Evolutionary conservation across 257 asterid species (phyloP).

Genomic region (Coffea eugenioides): DNA sequence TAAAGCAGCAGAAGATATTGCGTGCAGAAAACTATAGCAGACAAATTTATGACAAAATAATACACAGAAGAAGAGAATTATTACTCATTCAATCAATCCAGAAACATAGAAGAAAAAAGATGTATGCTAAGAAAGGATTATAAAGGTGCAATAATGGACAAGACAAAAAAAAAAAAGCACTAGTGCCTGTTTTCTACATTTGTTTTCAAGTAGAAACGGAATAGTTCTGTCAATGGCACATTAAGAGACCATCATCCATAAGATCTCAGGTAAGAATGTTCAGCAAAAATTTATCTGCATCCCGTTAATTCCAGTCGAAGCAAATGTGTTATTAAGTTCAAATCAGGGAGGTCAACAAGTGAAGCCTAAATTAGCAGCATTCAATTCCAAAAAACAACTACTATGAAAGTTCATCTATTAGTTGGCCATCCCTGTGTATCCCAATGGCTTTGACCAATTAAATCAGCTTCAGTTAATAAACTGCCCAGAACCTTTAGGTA

Average conservation of each 20-base stretch:
- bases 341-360: neutral
- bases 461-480: neutral
- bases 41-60: conserved; percentile 10
- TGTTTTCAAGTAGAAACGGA: neutral
- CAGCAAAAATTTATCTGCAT: neutral
- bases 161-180: neutral
- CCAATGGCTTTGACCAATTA: neutral
- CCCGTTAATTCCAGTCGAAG: neutral
- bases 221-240: neutral
- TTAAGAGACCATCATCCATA: too few relatives aligned
- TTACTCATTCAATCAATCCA: neutral
- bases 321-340: neutral
- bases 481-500: neutral
- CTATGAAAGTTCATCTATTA: neutral
- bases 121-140: too few relatives aligned
- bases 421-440: neutral
- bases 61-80: neutral
- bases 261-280: neutral
- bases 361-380: neutral
- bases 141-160: neutral
- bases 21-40: conserved; percentile 14
- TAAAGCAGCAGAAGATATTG: conserved; percentile 18
- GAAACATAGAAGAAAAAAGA: neutral
- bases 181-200: neutral
- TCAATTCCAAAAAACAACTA: neutral